phyloP scores from a whole-genome alignment of 2,329 filamentous ascomycete genomes.

The Apiospora marii region DNA sequence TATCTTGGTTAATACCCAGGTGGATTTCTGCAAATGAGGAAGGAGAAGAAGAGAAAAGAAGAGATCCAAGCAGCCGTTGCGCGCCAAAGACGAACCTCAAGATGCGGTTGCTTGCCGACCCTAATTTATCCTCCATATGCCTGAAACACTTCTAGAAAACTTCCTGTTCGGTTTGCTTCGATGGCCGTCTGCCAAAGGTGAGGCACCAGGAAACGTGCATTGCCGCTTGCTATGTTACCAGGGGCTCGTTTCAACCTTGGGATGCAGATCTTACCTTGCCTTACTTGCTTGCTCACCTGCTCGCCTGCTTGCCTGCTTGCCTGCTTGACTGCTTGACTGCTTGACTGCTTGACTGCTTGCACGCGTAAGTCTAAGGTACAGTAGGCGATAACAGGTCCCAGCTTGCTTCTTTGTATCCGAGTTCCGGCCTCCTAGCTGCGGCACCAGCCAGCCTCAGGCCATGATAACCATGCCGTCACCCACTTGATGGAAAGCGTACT shows the following conservation, averaged over 20 bases:
- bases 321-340: too few relatives aligned
- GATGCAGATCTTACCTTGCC: background rate
- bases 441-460: background rate
- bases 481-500: background rate
- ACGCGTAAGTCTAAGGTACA: background rate
- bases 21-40: background rate
- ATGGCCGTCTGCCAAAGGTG: background rate
- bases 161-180: background rate
- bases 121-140: background rate
- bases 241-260: background rate
- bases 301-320: background rate
- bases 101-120: slow-evolving; percentile 1
- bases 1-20: background rate
- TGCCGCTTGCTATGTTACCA: background rate
- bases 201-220: background rate
- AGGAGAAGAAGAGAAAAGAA: too few relatives aligned
- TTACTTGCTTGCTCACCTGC: background rate
- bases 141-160: slow-evolving; percentile 18
- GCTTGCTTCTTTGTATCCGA: background rate
- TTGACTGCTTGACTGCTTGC: too few relatives aligned
- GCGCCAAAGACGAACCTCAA: slow-evolving; percentile 1
- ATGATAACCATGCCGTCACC: background rate
- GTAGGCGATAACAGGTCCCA: background rate
- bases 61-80: background rate
- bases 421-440: background rate